Evolutionary conservation across 805 yeast genomes (phyloP), one percentile per base, ranked within the genome.

Genomic region (Kodamaea kaohsiungensis): DNA sequence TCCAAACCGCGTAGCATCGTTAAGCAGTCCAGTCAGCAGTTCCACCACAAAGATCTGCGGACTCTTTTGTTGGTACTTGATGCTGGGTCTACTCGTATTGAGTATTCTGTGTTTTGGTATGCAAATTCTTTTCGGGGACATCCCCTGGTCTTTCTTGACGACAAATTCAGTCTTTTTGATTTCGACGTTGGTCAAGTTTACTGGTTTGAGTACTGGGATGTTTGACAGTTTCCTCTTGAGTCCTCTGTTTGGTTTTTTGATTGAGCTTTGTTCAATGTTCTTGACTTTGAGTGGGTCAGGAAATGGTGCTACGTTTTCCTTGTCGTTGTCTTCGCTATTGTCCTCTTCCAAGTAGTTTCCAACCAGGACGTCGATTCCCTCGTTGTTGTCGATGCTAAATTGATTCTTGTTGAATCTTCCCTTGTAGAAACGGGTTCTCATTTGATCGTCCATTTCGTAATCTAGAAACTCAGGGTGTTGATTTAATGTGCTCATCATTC

Each of bases 1-100:
- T 1, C 88, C 91, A 66, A 81, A 85, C 59, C 78, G 80, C 2
- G 89, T 85, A 8, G 89, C 89, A 61, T 86, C 89, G 58, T 77
- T 79, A 13, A 83, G 61, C 53, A 72, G 72, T 0, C 89, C 88
- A 39, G 85, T 83, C 62, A 84, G 80, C 5, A 88, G 78, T 58
- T 85, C 86, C 30, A 86, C 88, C 46, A 85, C 68, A 59, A 78
- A 75, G 47, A 83, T 83, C 33, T 51, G 54, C 25, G 64, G 63
- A 16, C 22, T 40, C 27, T 12, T 16, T 12, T 58, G 52, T 13
- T 57, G 54, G 18, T 59, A 39, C 52, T 65, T 66, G 18, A 74
- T 58, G 22, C 67, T 59, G 7, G 84, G 75, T 57, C 62, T 73
- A 3, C 65, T 60, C 1, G 71, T 69, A 33, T 59, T 62, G 2